Evolutionary conservation across 2,329 filamentous ascomycete species (phyloP), one percentile per base, ranked within the genome.

Genomic region (Aspergillus pseudotamarii): DNA sequence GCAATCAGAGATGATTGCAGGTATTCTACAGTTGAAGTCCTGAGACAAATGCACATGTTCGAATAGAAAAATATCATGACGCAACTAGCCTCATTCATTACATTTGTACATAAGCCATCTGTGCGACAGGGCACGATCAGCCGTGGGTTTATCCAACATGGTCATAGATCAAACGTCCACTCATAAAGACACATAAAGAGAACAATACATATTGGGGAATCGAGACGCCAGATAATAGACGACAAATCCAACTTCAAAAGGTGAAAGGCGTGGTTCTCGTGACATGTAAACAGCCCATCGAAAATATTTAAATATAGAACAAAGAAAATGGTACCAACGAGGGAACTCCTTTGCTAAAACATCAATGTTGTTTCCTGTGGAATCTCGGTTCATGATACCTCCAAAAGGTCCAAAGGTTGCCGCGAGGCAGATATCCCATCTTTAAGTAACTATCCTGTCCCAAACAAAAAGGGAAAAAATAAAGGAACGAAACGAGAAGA

Each of bases 151-250:
- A 28, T 23, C 41, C 34, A 26, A 38, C 51, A 55, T 38, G 34
- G 51, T 38, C 45, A 32, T 48, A 59, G 53, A 56, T 58, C 43
- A 32, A 43, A 45, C 12, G 36, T 57, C 56, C 55, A 36, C 56
- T 36, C 45, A 57, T 50, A 38, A 60, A 57, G 54, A 63, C 50
- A 59, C 34, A 19, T 43, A 30, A 57, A 65, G 65, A 68, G 51
- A 38, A 38, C 51, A 63, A 68, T 67, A 66, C 70, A 70, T 61
- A 69, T 58, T 67, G 71, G 72, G 72, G 71, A 74, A 73, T 75
- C 71, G 64, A 71, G 72, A 69, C 62, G 66, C 43, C 50, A 60
- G 67, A 66, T 59, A 66, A 59, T 63, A 66, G 54, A 69, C 64
- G 59, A 55, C 63, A 67, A 64, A 66, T 55, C 59, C 59, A 63